Base-by-base conservation (phyloP, 2,329 filamentous ascomycete genomes). In the Curvularia hawaiiensis region DNA sequence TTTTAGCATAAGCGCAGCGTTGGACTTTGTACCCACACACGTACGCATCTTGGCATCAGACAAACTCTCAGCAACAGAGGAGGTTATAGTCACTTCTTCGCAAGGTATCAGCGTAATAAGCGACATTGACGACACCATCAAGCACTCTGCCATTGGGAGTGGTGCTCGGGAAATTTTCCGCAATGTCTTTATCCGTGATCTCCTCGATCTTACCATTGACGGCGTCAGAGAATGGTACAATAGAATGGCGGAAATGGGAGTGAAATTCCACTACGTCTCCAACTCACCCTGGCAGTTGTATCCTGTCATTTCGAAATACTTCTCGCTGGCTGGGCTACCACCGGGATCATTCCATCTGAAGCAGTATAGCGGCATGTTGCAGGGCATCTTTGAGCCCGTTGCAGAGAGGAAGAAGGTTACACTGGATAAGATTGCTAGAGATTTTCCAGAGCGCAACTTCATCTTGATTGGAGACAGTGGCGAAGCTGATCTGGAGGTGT, bases 231-330 rank as follows among this genome's bases (percentile, higher is more conserved):
- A 96, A 61, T 98, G 95, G 94, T 99, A 98, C 72, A 86, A 82
- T 35, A 82, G 82, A 20, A 83, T 99, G 78, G 84, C 90, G 39
- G 82, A 87, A 20, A 86, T 94, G 79, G 92, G 93, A 18, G 94
- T 98, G 24, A 86, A 88, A 67, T 84, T 99, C 51, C 96, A 99
- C 73, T 99, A 99, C 75, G 96, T 97, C 63, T 99, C 95, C n/a
- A 99, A 99, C 77, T 96, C 94, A 50, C 95, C 95, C 0, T 99
- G 96, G 96, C 96, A 99, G 74, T 83, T 99, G 7, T 99, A 91
- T 68, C 95, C 95, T 0, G 87, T 98, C 2, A 80, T 99, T 11
- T 89, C 91, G 5, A 91, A 86, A 52, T 99, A 90, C 74, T 96
- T 98, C 75, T 87, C 88, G 63, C 78, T 89, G 40, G 90, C 90